Conservation (phyloP, 140 eudicot genomes). For the Stevia rebaudiana region DNA sequence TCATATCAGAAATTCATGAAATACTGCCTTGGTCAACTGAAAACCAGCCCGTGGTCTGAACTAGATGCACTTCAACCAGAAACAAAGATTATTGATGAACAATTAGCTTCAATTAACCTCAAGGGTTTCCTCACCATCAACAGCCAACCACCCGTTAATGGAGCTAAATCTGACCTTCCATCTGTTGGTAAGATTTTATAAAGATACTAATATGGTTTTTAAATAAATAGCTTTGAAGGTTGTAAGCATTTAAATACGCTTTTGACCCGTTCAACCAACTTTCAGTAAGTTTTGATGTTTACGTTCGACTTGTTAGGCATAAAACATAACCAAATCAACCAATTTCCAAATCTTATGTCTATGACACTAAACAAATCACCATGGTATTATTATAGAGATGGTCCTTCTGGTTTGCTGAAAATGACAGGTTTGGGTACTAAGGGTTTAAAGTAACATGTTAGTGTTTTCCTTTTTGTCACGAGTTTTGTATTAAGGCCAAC, state of each 20-base stretch:
- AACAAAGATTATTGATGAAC: constrained; percentile 75
- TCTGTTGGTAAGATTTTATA: constrained; percentile 57
- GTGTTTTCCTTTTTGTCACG: no score
- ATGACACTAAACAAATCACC: not conserved
- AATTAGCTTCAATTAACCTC: constrained; percentile 52
- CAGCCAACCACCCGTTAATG: constrained; percentile 96
- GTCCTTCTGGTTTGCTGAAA: no score
- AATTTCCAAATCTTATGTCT: not conserved
- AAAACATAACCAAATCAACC: not conserved
- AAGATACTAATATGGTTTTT: no score
- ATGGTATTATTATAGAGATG: no score
- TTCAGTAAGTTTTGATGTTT: not conserved
- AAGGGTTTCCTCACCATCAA: constrained; percentile 91
- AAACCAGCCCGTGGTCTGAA: constrained; percentile 92
- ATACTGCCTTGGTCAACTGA: constrained; percentile 80
- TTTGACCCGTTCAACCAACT: not conserved
- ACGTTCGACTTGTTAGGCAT: not conserved
- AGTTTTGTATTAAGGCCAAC: no score
- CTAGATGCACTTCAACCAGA: constrained; percentile 92
- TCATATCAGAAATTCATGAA: constrained; percentile 61
- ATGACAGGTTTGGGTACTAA: no score
- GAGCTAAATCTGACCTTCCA: constrained; percentile 73
- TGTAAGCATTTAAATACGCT: not conserved
- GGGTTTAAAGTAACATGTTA: no score
- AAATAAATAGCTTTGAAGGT: no score